Percentiles rank a stretch among this genome's conserved stretches.
phyloP scores from a whole-genome alignment of 768 basidiomycete species.

The Lentinula guzmanii region DNA sequence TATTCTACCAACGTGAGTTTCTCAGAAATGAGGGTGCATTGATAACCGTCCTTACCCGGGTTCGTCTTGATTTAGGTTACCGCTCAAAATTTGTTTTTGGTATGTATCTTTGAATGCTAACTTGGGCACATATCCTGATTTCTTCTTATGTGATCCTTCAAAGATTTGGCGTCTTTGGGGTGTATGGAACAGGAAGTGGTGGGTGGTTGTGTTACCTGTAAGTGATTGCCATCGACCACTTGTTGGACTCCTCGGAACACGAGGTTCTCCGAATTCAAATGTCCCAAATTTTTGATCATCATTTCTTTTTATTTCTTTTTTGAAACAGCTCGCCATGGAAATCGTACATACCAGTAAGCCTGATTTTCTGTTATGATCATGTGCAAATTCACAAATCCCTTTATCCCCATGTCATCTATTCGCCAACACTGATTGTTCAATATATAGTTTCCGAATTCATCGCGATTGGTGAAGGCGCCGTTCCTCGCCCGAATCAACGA shows the following conservation, averaged over 20 bases:
- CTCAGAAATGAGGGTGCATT: not conserved
- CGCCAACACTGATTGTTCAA: not conserved
- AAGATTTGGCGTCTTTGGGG: slow-evolving; percentile 8
- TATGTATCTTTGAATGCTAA: not conserved
- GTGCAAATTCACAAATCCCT: not conserved
- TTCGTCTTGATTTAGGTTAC: not conserved
- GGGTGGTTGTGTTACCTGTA: not conserved
- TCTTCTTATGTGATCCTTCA: not conserved
- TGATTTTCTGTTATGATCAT: not conserved
- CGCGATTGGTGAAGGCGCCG: slow-evolving; percentile 1
- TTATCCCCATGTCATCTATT: not conserved
- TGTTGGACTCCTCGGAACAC: not conserved
- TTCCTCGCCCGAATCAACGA: not conserved
- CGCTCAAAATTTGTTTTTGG: slow-evolving; percentile 4
- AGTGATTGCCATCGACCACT: not conserved
- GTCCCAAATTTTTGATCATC: not conserved
- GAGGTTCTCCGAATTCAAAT: not conserved
- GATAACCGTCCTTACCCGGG: not conserved
- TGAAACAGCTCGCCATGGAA: not conserved
- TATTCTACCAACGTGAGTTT: slow-evolving; percentile 3
- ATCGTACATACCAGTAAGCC: slow-evolving; percentile 2
- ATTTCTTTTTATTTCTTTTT: not conserved
- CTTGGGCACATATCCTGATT: not conserved
- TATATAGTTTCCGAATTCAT: slow-evolving; percentile 1
- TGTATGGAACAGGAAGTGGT: not conserved